Base-by-base conservation (phyloP, 306 rosid genomes). In the Mucuna pruriens region DNA sequence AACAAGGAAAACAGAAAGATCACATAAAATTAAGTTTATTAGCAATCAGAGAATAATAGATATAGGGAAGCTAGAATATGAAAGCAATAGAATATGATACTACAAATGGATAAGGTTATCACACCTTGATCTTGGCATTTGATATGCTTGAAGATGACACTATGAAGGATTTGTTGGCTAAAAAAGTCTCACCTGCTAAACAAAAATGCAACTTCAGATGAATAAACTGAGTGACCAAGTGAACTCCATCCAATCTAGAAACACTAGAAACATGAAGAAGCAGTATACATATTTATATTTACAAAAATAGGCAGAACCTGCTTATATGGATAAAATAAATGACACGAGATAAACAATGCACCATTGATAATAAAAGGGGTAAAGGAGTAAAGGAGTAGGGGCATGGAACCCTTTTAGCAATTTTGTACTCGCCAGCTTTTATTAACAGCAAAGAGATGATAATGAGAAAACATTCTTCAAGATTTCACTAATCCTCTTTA, bases 71-170 rank as follows among this genome's bases (percentile, higher is more conserved):
- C 74, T 34, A 46, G 36, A 45, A 33, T 20, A 31, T 19, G n/a
- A 9, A 45, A 52, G 26, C 12, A 66, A 1, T 20, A 36, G 25
- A 71, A 1, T 40, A 48, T 64, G 39, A 29, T 20, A 48, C 2
- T 45, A 5, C 46, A 57, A 60, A 46, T 38, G 78, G 45, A 54
- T 7, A 71, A 63, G 10, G 9, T 70, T 34, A 76, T 69, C 90
- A 78, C 74, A 93, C 98, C 98, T 94, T 87, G 95, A 89, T 89
- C 97, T 91, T 76, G 89, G 94, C 98, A 94, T 94, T 86, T 86
- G 84, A 72, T 84, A 80, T 11, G 73, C 79, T 83, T 33, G 86
- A 65, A 60, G 80, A 60, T 69, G 51, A 75, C 78, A 82, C 84
- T 62, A 38, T 4, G 19, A 76, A 77, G 19, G 55, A 49, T 78